A percentile compares a stretch with the other conserved stretches of the same genome.
These are phyloP conservation scores for Fusarium secorum DNA, from an alignment of 2,329 filamentous ascomycete species.

Conservation along the genomic window DNA sequence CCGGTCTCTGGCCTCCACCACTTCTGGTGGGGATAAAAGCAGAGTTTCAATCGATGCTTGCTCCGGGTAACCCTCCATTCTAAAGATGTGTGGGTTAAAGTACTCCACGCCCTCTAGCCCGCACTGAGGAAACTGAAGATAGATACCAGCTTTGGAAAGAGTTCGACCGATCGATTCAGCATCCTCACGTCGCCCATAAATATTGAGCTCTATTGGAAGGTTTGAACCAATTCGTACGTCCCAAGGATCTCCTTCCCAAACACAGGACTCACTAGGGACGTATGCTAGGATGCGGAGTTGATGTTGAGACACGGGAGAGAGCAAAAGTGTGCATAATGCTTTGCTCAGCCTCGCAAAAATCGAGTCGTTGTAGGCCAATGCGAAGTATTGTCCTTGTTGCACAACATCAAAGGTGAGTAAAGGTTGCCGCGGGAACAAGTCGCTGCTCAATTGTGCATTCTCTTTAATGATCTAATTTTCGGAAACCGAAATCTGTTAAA, in stretches of 20 bases:
- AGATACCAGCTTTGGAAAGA: rapidly evolving
- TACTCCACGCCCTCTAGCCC: rapidly evolving
- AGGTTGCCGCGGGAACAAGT: not conserved
- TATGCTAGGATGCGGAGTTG: rapidly evolving
- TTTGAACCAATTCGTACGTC: rapidly evolving
- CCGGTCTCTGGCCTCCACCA: rapidly evolving
- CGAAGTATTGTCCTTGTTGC: rapidly evolving
- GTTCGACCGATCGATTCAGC: rapidly evolving
- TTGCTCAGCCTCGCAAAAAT: rapidly evolving
- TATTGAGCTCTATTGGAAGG: not conserved
- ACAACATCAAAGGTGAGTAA: not conserved
- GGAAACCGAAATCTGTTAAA: rapidly evolving
- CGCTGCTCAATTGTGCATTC: not conserved
- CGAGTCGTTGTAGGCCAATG: rapidly evolving
- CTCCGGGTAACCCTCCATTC: rapidly evolving
- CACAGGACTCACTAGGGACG: not conserved
- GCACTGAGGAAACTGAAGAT: rapidly evolving
- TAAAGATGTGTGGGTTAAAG: not conserved
- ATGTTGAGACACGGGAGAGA: not conserved
- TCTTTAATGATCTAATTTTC: not conserved
- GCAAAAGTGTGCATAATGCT: rapidly evolving
- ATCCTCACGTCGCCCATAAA: rapidly evolving
- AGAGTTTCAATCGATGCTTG: not conserved
- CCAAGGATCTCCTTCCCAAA: rapidly evolving
- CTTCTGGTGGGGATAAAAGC: rapidly evolving